A percentile compares a stretch with the other conserved stretches of the same genome.
phyloP scores from a whole-genome alignment of 2,329 filamentous ascomycete species.

The Colletotrichum phormii region DNA sequence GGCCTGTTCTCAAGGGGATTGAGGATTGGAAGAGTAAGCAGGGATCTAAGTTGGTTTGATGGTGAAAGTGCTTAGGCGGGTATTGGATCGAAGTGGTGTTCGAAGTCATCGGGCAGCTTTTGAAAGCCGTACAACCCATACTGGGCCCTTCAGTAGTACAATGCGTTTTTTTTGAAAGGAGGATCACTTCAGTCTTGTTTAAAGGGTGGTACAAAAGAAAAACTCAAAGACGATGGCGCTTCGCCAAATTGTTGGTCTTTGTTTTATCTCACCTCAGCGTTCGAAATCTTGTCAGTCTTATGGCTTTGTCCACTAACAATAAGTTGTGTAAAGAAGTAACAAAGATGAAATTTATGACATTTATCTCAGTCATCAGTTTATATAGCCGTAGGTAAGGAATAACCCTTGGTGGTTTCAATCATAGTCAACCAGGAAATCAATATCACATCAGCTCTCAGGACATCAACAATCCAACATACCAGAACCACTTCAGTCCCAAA shows the following conservation, averaged over 20 bases:
- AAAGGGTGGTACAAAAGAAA: fast-evolving
- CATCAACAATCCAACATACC: not conserved
- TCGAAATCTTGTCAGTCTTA: too few relatives aligned
- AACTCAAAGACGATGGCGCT: not conserved
- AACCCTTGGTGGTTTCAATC: not conserved
- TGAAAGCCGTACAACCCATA: too few relatives aligned
- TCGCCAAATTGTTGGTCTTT: too few relatives aligned
- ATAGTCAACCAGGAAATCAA: not conserved
- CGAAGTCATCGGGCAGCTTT: not conserved
- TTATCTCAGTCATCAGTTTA: not conserved
- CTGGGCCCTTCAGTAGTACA: too few relatives aligned
- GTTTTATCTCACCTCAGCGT: too few relatives aligned
- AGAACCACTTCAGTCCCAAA: not conserved
- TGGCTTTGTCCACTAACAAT: not conserved
- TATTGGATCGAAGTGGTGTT: not conserved
- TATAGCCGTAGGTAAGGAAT: not conserved
- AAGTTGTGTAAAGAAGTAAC: not conserved
- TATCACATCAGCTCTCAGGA: not conserved
- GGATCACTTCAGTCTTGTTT: not conserved
- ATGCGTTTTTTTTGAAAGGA: not conserved
- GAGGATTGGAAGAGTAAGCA: not conserved
- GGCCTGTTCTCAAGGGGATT: not conserved
- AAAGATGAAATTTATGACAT: not conserved
- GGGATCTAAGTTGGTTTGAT: not conserved
- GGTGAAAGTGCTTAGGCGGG: not conserved